Base-by-base conservation (phyloP, 2,329 filamentous ascomycete genomes). In the Colletotrichum limetticola region DNA sequence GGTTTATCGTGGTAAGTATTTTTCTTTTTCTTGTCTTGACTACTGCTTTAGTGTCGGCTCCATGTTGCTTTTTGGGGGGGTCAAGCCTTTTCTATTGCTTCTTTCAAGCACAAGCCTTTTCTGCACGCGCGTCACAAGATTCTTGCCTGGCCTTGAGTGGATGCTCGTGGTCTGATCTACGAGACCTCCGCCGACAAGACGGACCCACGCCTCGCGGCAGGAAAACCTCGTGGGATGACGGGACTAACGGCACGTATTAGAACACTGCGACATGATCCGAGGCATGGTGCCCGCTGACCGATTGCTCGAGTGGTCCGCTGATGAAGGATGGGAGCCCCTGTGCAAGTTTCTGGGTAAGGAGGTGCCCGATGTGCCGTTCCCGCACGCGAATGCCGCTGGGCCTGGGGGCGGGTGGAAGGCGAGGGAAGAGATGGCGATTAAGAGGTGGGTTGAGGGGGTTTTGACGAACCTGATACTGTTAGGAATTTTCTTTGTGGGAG, bases 291-390 rank as follows among this genome's bases (percentile, higher is more conserved):
- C 72, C 0, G 65, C 66, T 2, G 75, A n/a, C 72, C 74, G 68
- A 11, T 53, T 78, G 1, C 78, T 86, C 4, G 83, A 84, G 61
- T 85, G 79, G 78, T 77, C 79, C 11, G 77, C 82, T 1, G 76
- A 80, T 42, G 80, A 86, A 24, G 83, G 83, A 16, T 85, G 84
- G 83, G 80, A 76, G 60, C 83, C 83, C 11, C 80, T 86, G 2
- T 85, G 84, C 76, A 66, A 77, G 55, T 86, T 85, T 58, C 72
- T 85, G 2, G 79, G 78, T 16, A 81, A 82, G 68, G 78, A 78
- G 0, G 76, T 84, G 0, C 83, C 83, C 1, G 72, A 78, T 0
- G 66, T 74, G 35, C 71, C 76, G n/a, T 84, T 84, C 67, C 83
- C 83, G 1, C 79, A 79, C 57, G 77, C 78, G 1, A 83, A 83